Base-by-base conservation (phyloP, 169 alveolate species). In the Prorocentrum cordatum region DNA sequence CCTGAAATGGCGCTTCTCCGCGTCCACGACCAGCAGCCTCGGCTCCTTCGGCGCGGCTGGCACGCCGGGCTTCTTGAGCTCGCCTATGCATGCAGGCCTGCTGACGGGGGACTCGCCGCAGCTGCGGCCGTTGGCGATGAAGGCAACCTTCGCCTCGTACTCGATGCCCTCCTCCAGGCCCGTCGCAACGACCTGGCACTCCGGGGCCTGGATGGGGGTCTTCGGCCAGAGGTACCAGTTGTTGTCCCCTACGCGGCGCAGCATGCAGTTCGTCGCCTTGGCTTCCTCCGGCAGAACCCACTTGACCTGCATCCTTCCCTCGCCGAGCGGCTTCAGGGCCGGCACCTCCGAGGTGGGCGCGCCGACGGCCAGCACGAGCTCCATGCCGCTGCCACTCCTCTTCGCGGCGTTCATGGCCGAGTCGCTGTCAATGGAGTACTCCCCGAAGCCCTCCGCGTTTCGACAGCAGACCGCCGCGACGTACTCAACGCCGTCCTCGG, bases 31-130 rank as follows among this genome's bases (percentile, higher is more conserved):
- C n/a, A n/a, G n/a, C n/a, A n/a, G n/a, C n/a, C n/a, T n/a, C n/a
- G n/a, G n/a, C n/a, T n/a, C n/a, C n/a, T n/a, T n/a, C n/a, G n/a
- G n/a, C n/a, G n/a, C n/a, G n/a, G n/a, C n/a, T n/a, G n/a, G n/a
- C n/a, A n/a, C n/a, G n/a, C n/a, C n/a, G n/a, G n/a, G n/a, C n/a
- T n/a, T n/a, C n/a, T n/a, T n/a, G n/a, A n/a, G n/a, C 32, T 14
- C 38, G 88, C 88, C 88, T 77, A 77, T 77, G 88, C 88, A 77
- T 20, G 88, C 88, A 5, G 88, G 88, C 75, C 59, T 77, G 88
- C 88, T 77, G 75, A 77, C 59, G 27, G 73, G 32, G 10, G 88
- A 77, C 33, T 77, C 88, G 62, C 88, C 54, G 47, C 88, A 77
- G 75, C 88, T 59, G 22, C 88, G 88, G 50, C 59, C 59, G 88